Evolutionary conservation across 345 rosid genomes (phyloP), one percentile per base, ranked within the genome.

Genomic region (Salix viminalis): DNA sequence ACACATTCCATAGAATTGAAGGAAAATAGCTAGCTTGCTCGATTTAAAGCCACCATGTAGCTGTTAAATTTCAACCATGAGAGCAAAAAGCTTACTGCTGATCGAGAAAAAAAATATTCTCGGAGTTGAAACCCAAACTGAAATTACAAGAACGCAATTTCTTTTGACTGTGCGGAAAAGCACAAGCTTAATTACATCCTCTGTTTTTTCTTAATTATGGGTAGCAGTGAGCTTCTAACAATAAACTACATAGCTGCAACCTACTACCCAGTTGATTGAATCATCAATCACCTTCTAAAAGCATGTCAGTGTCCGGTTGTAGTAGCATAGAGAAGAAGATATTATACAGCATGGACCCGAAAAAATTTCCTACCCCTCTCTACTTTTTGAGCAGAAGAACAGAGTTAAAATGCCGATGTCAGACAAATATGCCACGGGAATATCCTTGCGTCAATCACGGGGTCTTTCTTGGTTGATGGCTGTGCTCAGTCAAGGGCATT

Each of bases 311-410:
- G 13, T 58, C 76, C 56, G 48, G 54, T 77, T 62, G 36, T 21
- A 62, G 71, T 46, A 61, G 74, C 42, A 66, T 62, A 44, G 42
- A 65, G 13, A 37, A 77, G 65, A 72, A 65, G 73, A 28, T 21
- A 61, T 12, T 4, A 46, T 15, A 39, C 42, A 69, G 21, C 75
- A 71, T 28, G 6, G 70, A 76, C 75, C 36, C 30, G 82, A 77
- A 84, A 80, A 75, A 77, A 58, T 79, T 76, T 16, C 69, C 74
- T 74, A 69, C 58, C 76, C 72, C 77, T 77, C 44, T 41, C 82
- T 70, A 60, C 79, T 76, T 75, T 88, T 83, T 88, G 85, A 83
- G 86, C 84, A 86, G 70, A 78, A 50, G 76, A 50, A 79, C 78
- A 83, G 77, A 76, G 76, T 64, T 70, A 79, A 44, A 79, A 80